Evolutionary conservation across 2,329 filamentous ascomycete genomes (phyloP).

Genomic region (Trichophyton equinum): DNA sequence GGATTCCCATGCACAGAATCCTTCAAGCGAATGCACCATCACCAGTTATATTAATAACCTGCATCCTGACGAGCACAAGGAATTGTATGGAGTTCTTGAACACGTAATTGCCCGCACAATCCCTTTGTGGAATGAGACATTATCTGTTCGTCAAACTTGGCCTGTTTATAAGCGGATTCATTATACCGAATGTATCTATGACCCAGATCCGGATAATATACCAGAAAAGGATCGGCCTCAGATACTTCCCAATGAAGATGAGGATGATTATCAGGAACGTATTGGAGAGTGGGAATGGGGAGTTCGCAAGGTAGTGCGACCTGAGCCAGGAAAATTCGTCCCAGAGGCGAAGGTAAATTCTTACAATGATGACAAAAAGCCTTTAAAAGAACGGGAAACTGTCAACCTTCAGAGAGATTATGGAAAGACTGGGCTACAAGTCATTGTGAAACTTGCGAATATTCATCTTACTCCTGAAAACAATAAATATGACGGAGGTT

Average conservation of each 20-base stretch:
- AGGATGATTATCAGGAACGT: slow-evolving; percentile 8
- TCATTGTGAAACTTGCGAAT: slow-evolving; percentile 52
- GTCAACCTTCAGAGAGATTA: slow-evolving; percentile 21
- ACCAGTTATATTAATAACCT: slow-evolving; percentile 33
- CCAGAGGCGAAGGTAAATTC: neutral
- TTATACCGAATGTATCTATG: slow-evolving; percentile 13
- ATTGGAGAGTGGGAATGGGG: slow-evolving; percentile 6
- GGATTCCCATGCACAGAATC: neutral
- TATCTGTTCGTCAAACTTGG: slow-evolving; percentile 8
- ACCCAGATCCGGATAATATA: slow-evolving; percentile 11
- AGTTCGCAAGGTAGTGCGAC: slow-evolving; percentile 7
- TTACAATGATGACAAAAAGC: slow-evolving; percentile 12
- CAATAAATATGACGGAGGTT: slow-evolving; percentile 37
- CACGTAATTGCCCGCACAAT: slow-evolving; percentile 21
- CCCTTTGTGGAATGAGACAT: slow-evolving; percentile 25
- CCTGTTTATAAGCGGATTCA: neutral
- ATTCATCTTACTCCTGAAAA: slow-evolving; percentile 48
- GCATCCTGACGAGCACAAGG: slow-evolving; percentile 21
- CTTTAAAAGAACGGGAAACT: slow-evolving; percentile 12
- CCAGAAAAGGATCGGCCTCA: slow-evolving; percentile 12
- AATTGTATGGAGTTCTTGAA: slow-evolving; percentile 25
- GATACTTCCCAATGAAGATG: slow-evolving; percentile 6
- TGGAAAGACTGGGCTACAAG: slow-evolving; percentile 37
- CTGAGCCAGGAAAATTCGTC: slow-evolving; percentile 15
- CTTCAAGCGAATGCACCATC: slow-evolving; percentile 17